Conservation (phyloP, 2,329 filamentous ascomycete species). For the Lecanicillium sp. region DNA sequence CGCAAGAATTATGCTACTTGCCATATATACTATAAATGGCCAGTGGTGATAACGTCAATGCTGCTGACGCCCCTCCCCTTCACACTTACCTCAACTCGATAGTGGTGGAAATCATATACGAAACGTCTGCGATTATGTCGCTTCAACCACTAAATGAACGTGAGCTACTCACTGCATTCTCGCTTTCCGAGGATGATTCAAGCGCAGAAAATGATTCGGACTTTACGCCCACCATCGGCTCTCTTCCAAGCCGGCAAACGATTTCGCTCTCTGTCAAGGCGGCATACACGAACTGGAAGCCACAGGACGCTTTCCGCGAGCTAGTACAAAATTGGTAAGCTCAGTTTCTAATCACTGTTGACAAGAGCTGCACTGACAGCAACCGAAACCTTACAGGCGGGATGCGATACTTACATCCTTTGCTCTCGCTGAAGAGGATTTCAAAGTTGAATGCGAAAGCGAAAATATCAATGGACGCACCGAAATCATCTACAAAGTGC, state of each 20-base stretch:
- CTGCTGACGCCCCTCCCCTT: too few species aligned
- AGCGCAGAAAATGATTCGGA: background rate
- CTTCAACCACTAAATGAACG: too few species aligned
- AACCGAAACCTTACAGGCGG: constrained; percentile 13
- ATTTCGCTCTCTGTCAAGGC: constrained; percentile 6
- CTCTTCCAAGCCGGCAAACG: background rate
- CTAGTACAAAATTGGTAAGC: constrained; percentile 24
- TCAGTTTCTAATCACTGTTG: background rate
- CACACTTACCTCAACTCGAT: too few species aligned
- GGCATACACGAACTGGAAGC: constrained; percentile 10
- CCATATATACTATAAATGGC: too few species aligned
- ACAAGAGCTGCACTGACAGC: background rate
- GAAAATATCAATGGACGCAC: constrained; percentile 2
- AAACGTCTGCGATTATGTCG: too few species aligned
- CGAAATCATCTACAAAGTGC: constrained; percentile 20
- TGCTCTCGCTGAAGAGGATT: constrained; percentile 13
- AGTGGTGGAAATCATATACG: too few species aligned
- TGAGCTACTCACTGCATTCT: too few species aligned
- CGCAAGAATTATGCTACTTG: too few species aligned
- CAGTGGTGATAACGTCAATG: too few species aligned
- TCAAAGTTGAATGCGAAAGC: constrained; percentile 15
- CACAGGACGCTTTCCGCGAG: constrained; percentile 22
- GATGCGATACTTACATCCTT: constrained; percentile 20
- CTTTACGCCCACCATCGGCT: background rate
- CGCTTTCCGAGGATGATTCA: too few species aligned